Evolutionary conservation across 805 yeast genomes (phyloP), one percentile per base, ranked within the genome.

Genomic region (Saturnispora dispora): DNA sequence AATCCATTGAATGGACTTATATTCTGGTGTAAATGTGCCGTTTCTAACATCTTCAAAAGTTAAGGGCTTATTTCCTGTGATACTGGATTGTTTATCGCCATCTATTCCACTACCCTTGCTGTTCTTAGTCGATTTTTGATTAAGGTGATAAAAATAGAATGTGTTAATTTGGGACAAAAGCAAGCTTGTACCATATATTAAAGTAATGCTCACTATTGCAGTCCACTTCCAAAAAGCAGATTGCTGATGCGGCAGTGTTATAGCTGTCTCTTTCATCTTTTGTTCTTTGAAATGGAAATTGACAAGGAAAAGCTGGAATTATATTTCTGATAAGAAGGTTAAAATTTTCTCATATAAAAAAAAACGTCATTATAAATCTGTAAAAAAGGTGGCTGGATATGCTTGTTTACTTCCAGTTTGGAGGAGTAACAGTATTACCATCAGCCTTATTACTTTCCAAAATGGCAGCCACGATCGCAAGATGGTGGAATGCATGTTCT

Each of bases 391-490:
- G 45, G 45, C 45, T 43, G 33, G 20, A 20, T 20, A 9, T 18
- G 23, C 27, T 17, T 20, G 25, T 28, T 25, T 20, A 39, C 28
- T 47, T 8, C 44, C 44, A 27, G n/a, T 18, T 37, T 25, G 44
- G 49, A 15, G 45, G 45, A 6, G 36, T 18, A 10, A 67, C 70
- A 2, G 60, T 53, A 20, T 58, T 54, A 13, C 79, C 79, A 51
- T 74, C 70, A 33, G 74, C 67, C 17, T 70, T 58, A 37, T 88
- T 78, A 53, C 93, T 83, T 57, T 84, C 83, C 36, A 91, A 69
- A 53, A 87, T 85, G 27, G 96, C 98, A 51, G 80, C 96, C 52
- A 91, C 80, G 58, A 88, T 78, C 6, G 96, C 96, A 66, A 90
- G 79, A 67, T 91, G 98, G 68, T 90, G 96, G 81, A 85, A 90